Evolutionary conservation across 208 protist species (phyloP).

Genomic region (Crithidia brevicula): DNA sequence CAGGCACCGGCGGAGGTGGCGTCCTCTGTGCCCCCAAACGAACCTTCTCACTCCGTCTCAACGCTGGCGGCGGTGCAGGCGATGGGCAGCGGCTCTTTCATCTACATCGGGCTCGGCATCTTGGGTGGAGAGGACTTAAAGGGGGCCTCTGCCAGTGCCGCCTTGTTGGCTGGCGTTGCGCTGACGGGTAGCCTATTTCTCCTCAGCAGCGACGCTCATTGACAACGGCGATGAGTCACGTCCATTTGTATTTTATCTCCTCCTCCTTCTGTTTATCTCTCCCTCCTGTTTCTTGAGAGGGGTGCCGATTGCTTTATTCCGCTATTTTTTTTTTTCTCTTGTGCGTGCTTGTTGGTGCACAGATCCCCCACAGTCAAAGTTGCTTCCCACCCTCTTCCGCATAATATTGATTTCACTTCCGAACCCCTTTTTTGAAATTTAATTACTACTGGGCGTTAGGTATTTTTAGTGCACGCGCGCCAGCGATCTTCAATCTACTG

Average conservation of each 20-base stretch:
- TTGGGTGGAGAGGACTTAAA: slow-evolving; percentile 59
- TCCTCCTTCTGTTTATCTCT: not conserved
- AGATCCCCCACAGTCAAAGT: no score
- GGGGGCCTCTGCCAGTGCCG: slow-evolving; percentile 26
- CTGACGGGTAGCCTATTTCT: slow-evolving; percentile 37
- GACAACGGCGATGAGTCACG: not conserved
- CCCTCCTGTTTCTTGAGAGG: no score
- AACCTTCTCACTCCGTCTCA: slow-evolving; percentile 3
- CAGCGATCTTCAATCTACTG: no score
- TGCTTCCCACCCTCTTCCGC: no score
- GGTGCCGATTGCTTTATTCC: no score
- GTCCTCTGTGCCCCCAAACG: not conserved
- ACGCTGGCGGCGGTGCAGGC: slow-evolving; percentile 41
- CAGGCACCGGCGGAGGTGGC: not conserved
- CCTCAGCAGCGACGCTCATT: slow-evolving; percentile 15
- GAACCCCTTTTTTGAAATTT: no score
- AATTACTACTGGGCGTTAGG: no score
- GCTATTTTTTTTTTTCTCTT: not conserved
- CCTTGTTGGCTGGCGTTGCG: slow-evolving; percentile 46
- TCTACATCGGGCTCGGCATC: slow-evolving; percentile 59
- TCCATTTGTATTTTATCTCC: not conserved
- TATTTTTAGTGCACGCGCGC: no score
- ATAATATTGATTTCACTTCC: no score
- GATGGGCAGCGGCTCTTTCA: slow-evolving; percentile 71
- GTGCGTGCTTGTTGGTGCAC: not conserved